Conservation (phyloP, 352 stramenopile species). For the Phytophthora macrochlamydospora region DNA sequence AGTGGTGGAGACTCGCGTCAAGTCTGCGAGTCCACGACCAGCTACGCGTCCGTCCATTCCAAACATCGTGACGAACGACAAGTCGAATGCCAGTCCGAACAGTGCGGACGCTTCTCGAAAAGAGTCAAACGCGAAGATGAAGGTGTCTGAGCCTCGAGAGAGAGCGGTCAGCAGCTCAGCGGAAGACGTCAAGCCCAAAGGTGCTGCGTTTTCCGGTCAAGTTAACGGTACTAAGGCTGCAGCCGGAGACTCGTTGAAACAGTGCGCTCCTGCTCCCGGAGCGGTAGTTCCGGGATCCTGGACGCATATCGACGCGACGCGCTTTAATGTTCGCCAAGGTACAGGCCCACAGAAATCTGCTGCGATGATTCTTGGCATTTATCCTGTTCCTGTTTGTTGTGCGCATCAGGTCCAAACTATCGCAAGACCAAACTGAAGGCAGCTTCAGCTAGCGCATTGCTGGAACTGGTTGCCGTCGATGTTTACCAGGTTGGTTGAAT, state of each 20-base stretch:
- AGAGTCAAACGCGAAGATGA: constrained; percentile 8
- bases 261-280: constrained; percentile 42
- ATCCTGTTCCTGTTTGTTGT: background rate
- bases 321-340: constrained; percentile 87
- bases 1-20: constrained; percentile 1
- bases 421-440: constrained; percentile 78
- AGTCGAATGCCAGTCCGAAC: constrained; percentile 3
- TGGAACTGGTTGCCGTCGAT: constrained; percentile 73
- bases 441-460: constrained; percentile 53
- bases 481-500: constrained; percentile 57
- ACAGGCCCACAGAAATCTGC: background rate
- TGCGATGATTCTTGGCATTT: background rate
- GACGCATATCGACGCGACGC: constrained; percentile 66
- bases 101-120: constrained; percentile 11
- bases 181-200: constrained; percentile 6
- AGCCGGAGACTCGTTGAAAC: constrained; percentile 60
- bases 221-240: constrained; percentile 46
- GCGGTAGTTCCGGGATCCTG: constrained; percentile 55
- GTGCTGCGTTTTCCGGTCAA: constrained; percentile 29
- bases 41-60: background rate
- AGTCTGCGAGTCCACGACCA: background rate
- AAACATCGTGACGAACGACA: constrained; percentile 3
- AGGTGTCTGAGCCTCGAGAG: constrained; percentile 6
- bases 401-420: constrained; percentile 68
- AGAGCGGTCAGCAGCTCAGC: constrained; percentile 4